These are phyloP conservation scores for Croton laevigatus DNA, from an alignment of 441 rosid species.

Conservation along the genomic window DNA sequence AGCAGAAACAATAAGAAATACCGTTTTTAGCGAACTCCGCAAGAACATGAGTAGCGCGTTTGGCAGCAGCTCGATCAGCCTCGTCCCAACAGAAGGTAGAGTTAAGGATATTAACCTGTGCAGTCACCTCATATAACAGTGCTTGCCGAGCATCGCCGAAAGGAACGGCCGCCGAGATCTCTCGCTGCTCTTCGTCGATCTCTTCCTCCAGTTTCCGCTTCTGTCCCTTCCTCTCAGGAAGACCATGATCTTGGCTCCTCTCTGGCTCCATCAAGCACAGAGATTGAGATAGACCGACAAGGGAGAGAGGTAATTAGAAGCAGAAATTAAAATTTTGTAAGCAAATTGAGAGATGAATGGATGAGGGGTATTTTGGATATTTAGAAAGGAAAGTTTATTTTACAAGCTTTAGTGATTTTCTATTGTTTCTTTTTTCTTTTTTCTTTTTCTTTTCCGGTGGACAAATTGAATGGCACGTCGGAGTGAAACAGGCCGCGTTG, in stretches of 20 bases:
- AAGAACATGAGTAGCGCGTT: slow-evolving; percentile 90
- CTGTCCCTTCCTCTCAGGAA: slow-evolving; percentile 84
- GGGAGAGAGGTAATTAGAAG: slow-evolving; percentile 20
- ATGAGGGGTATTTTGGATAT: slow-evolving; percentile 45
- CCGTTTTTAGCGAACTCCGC: slow-evolving; percentile 98
- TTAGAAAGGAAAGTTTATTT: not conserved
- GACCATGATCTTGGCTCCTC: slow-evolving; percentile 57
- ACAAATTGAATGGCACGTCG: not conserved
- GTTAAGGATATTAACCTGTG: slow-evolving; percentile 72
- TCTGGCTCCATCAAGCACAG: slow-evolving; percentile 47
- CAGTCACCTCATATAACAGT: slow-evolving; percentile 54
- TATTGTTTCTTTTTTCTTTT: not conserved
- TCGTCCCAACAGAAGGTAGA: slow-evolving; percentile 77
- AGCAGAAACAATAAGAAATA: slow-evolving; percentile 20
- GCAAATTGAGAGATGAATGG: slow-evolving; percentile 27
- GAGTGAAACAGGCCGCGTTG: not conserved
- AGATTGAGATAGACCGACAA: slow-evolving; percentile 22
- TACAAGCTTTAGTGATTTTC: slow-evolving; percentile 10
- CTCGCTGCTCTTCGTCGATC: slow-evolving; percentile 42
- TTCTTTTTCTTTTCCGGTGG: slow-evolving; percentile 1
- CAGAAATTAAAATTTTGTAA: slow-evolving; percentile 31
- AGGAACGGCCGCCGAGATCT: slow-evolving; percentile 44
- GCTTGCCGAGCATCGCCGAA: slow-evolving; percentile 57
- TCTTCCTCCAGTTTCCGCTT: slow-evolving; percentile 92
- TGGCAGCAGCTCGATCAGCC: slow-evolving; percentile 89